phyloP scores from a whole-genome alignment of 1,284 basidiomycete species.

The Phellinidium pouzarii region DNA sequence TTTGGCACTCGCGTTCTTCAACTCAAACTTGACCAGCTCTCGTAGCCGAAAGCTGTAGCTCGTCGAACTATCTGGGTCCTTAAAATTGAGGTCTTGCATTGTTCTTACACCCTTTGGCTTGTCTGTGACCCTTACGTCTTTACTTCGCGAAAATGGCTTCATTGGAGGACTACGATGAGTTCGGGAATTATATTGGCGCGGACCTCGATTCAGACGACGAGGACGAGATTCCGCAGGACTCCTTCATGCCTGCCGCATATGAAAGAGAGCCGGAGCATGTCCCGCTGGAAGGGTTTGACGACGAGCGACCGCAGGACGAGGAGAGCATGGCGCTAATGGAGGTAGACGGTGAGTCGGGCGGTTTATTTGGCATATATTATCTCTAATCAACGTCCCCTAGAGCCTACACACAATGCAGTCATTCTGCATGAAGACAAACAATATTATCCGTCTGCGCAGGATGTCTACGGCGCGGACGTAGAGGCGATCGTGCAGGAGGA shows the following conservation, averaged over 20 bases:
- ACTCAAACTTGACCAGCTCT: background rate
- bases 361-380: background rate
- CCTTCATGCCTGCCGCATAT: constrained; percentile 34
- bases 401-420: constrained; percentile 78
- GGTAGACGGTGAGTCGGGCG: constrained; percentile 58
- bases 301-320: constrained; percentile 44
- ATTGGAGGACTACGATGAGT: constrained; percentile 84
- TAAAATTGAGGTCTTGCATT: background rate
- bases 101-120: background rate
- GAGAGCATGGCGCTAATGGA: constrained; percentile 70
- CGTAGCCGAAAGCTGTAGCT: background rate
- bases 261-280: constrained; percentile 30
- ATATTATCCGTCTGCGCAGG: constrained; percentile 91
- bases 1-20: constrained; percentile 1
- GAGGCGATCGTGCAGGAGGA: constrained; percentile 98
- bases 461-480: constrained; percentile 91
- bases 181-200: constrained; percentile 93
- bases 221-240: constrained; percentile 43
- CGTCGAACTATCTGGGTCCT: no score
- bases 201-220: constrained; percentile 89
- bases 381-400: constrained; percentile 30
- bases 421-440: constrained; percentile 96
- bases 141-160: constrained; percentile 55
- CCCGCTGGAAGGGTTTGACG: constrained; percentile 74
- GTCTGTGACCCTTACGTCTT: background rate